Conservation (phyloP, 306 rosid species). For the Pyrus communis region DNA sequence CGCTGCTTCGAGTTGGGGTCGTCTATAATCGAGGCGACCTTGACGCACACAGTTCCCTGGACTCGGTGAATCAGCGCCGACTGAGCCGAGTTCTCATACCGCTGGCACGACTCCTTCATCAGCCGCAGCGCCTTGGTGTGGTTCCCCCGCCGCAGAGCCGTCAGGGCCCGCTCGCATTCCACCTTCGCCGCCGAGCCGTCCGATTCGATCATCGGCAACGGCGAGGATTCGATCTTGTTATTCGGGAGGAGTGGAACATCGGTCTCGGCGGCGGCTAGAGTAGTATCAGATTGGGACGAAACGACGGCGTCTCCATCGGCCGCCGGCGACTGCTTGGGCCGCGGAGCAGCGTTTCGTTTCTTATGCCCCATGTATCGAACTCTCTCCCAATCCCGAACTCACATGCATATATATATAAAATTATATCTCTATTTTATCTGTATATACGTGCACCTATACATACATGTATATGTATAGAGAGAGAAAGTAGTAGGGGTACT, state of each 20-base stretch:
- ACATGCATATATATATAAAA: conserved; percentile 38
- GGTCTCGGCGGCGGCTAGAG: neutral
- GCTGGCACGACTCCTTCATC: conserved; percentile 61
- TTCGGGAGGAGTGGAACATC: neutral
- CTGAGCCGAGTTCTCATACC: conserved; percentile 45
- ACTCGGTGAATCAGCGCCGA: conserved; percentile 67
- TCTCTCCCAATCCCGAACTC: conserved; percentile 53
- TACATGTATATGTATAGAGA: neutral
- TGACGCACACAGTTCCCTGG: conserved; percentile 71
- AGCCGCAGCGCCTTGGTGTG: conserved; percentile 77
- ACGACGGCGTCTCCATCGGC: conserved; percentile 42
- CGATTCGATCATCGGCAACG: conserved; percentile 27
- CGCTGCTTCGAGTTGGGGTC: conserved; percentile 62
- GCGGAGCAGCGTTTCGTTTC: conserved; percentile 65
- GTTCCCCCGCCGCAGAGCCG: conserved; percentile 76
- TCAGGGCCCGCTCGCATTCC: conserved; percentile 84
- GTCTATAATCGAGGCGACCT: conserved; percentile 59
- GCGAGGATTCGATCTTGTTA: conserved; percentile 36
- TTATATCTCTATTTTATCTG: neutral
- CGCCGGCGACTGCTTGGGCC: conserved; percentile 52
- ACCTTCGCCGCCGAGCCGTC: conserved; percentile 54
- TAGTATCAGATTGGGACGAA: neutral
- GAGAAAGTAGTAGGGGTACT: neutral
- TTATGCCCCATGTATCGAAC: conserved; percentile 68
- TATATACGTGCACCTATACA: neutral